Conservation (phyloP, 495 filamentous ascomycete genomes). For the Penicillium crystallinum region DNA sequence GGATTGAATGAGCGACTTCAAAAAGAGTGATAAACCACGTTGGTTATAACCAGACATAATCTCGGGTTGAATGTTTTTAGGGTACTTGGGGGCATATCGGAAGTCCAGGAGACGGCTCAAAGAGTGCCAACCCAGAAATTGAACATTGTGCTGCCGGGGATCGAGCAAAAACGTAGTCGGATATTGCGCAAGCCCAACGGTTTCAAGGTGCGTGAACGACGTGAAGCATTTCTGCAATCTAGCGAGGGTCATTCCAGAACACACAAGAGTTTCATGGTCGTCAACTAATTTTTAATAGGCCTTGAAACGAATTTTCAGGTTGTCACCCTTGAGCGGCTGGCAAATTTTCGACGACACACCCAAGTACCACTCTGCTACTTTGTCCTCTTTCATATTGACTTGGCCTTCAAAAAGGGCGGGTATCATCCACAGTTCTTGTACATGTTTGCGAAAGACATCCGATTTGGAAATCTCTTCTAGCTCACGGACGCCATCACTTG, state of each 20-base stretch:
- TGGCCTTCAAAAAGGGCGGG: not conserved
- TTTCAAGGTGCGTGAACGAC: not conserved
- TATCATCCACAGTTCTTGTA: conserved; percentile 3
- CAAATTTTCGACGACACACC: not conserved
- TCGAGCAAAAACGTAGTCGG: not conserved
- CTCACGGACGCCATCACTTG: not conserved
- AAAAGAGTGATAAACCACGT: not conserved
- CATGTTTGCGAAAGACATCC: not conserved
- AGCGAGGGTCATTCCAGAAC: too few species aligned
- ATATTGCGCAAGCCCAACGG: not conserved
- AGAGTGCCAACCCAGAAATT: not conserved
- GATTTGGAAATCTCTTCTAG: not conserved
- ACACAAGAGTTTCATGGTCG: too few species aligned
- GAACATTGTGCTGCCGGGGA: not conserved
- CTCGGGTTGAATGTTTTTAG: not conserved
- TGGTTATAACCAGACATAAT: not conserved
- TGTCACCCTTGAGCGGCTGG: not conserved
- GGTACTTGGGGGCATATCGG: too few species aligned
- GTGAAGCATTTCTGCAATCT: not conserved
- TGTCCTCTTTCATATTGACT: not conserved
- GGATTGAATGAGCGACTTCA: not conserved
- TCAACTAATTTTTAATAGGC: too few species aligned
- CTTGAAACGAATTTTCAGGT: too few species aligned
- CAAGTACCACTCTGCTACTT: not conserved
- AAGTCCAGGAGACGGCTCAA: not conserved